Evolutionary conservation across 306 rosid species (phyloP), one percentile per base, ranked within the genome.

Genomic region (Clitoria ternatea): DNA sequence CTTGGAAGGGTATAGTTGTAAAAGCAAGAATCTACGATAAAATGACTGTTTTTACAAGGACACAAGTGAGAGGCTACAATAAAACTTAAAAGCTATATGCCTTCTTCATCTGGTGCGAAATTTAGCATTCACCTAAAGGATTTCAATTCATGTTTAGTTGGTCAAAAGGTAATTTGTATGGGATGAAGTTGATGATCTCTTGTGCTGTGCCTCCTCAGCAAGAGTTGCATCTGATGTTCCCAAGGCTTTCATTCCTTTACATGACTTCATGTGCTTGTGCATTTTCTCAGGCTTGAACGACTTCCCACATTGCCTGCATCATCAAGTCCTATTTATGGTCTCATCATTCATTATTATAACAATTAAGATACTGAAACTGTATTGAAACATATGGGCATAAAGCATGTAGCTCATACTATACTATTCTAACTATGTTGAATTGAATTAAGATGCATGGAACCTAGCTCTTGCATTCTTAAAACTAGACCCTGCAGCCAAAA

Each of bases 251-350:
- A 87, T 64, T 80, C 98, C 97, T 42, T 60, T 88, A 61, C 98
- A 93, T 1, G 90, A 85, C 54, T 81, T 87, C 97, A 93, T 93
- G 80, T 90, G 98, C 22, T 81, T 75, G 67, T 85, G 83, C 96
- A 93, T 59, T 81, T 80, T 90, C 76, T 90, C 97, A 17, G 98
- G 98, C 81, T 77, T 82, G 84, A 93, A 93, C 7, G 66, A 27
- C 80, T 86, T 88, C 37, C 96, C 88, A 68, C 98, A 90, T 48
- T 85, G 93, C 92, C 98, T 92, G 95, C 92, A 88, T 74, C 49
- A 70, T 70, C 59, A 35, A 42, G 29, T 52, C 30, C 29, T 63
- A 52, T 60, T 72, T 68, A 74, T 24, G 55, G 62, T 44, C 54
- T 40, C 12, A 40, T 24, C 59, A 61, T 79, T 74, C 44, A 67